Evolutionary conservation across 768 basidiomycete species (phyloP), one percentile per base, ranked within the genome.

Genomic region (Baorangia bicolor): DNA sequence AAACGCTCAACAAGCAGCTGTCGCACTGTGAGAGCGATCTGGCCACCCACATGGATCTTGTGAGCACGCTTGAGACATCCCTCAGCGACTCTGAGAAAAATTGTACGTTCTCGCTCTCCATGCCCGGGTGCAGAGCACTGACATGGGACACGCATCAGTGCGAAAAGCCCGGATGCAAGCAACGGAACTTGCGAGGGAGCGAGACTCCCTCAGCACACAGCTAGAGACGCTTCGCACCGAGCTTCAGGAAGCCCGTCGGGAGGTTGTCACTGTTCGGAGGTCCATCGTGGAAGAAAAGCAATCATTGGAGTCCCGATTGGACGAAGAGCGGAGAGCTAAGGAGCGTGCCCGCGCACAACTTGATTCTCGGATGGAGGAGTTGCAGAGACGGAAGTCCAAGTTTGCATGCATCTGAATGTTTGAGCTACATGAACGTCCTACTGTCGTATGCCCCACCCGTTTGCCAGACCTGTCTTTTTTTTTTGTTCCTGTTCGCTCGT

Each of bases 141-240:
- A 61, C 56, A 42, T 51, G 60, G 28, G 38, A 59, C 12, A 38
- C 52, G 31, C 30, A 52, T 33, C 64, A 94, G 91, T 96, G 52
- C 90, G 94, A 57, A 96, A 96, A 74, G 89, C 93, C 7, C 90
- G 94, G 35, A 88, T 93, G 85, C 94, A 95, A 69, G 91, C 92
- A 20, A 92, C 90, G 52, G 94, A 96, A 66, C 75, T 94, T 37
- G 89, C 88, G 11, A 82, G 89, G 47, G 94, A 96, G 72, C 85
- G 94, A 42, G 94, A 95, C 71, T 79, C 80, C 37, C 76, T 91
- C 52, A 86, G 75, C 56, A 65, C 71, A 41, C 86, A 91, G 71
- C 73, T 90, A 53, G 85, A 87, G 33, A 68, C 77, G 31, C 79
- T 94, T 28, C 84, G 88, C 44, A 80, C 71, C 53, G 91, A 95